A percentile compares a stretch with the other conserved stretches of the same genome.
phyloP scores from a whole-genome alignment of 2,329 filamentous ascomycete species.

The Aspergillus sp. region DNA sequence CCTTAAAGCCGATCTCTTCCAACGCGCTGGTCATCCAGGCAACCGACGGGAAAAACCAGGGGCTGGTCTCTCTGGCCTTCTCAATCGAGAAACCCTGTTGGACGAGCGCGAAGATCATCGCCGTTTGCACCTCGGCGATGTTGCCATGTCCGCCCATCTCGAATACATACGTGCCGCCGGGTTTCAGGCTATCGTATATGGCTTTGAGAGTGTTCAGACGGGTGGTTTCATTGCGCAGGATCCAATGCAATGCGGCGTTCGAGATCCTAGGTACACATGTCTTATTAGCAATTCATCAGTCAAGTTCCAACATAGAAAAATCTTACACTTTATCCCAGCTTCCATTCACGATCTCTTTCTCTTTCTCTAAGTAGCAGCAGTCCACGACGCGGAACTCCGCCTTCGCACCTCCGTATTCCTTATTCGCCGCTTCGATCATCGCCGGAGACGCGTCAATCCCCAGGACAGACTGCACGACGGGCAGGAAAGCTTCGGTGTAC shows the following conservation, averaged over 20 bases:
- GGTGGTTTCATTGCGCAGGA: constrained; percentile 51
- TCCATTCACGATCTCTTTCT: constrained; percentile 24
- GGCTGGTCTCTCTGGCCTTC: constrained; percentile 52
- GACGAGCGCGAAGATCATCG: constrained; percentile 55
- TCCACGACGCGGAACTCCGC: constrained; percentile 34
- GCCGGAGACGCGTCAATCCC: constrained; percentile 59
- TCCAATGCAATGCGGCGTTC: constrained; percentile 68
- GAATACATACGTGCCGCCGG: constrained; percentile 61
- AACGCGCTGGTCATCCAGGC: constrained; percentile 51
- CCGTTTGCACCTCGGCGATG: constrained; percentile 61
- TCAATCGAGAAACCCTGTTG: constrained; percentile 52
- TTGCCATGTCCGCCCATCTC: constrained; percentile 74
- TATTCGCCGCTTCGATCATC: constrained; percentile 58
- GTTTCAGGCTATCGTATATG: constrained; percentile 53
- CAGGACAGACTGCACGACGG: constrained; percentile 51
- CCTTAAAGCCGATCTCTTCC: constrained; percentile 42
- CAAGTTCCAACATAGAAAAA: not conserved
- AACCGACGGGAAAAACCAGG: constrained; percentile 73
- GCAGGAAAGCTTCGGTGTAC: constrained; percentile 56
- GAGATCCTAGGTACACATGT: constrained; percentile 45
- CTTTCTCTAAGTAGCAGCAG: constrained; percentile 34
- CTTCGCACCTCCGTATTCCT: constrained; percentile 37
- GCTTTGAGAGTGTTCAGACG: constrained; percentile 55
- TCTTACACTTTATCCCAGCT: constrained; percentile 53
- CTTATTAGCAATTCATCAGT: not conserved